Percentiles rank a stretch among this genome's conserved stretches.
These are phyloP conservation scores for Corchorus capsularis DNA, from an alignment of 345 rosid genomes.

Conservation along the genomic window DNA sequence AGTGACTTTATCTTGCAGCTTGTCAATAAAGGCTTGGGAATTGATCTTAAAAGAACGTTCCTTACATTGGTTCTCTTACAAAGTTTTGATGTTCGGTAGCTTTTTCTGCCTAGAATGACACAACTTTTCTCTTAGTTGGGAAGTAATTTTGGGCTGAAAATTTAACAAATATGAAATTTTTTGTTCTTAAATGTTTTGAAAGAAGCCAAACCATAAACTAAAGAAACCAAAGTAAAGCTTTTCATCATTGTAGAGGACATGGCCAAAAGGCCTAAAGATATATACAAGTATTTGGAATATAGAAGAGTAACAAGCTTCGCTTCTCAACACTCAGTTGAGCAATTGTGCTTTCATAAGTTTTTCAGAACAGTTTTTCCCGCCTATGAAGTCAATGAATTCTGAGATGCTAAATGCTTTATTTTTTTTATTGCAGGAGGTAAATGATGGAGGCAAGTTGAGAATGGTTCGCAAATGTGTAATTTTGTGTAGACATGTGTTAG, in stretches of 20 bases:
- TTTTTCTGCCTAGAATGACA: background rate
- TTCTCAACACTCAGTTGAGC: background rate
- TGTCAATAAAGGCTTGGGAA: background rate
- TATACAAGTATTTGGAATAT: too few species aligned
- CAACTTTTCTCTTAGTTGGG: too few species aligned
- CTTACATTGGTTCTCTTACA: background rate
- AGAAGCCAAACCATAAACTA: too few species aligned
- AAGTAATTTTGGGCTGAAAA: too few species aligned
- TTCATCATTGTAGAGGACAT: too few species aligned
- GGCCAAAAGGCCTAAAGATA: too few species aligned
- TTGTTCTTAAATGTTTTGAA: too few species aligned
- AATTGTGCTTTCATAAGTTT: background rate
- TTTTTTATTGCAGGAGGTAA: slow-evolving; percentile 21
- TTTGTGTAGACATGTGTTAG: slow-evolving; percentile 18
- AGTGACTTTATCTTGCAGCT: background rate
- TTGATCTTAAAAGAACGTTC: background rate
- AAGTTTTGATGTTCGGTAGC: background rate
- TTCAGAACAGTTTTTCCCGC: background rate
- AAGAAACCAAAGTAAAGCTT: too few species aligned
- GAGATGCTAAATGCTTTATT: background rate
- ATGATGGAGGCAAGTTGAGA: background rate
- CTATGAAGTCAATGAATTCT: background rate
- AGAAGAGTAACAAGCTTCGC: too few species aligned
- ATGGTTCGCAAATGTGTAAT: background rate
- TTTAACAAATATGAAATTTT: too few species aligned